Evolutionary conservation across 169 alveolate species (phyloP).

Genomic region (Cryptosporidium felis): DNA sequence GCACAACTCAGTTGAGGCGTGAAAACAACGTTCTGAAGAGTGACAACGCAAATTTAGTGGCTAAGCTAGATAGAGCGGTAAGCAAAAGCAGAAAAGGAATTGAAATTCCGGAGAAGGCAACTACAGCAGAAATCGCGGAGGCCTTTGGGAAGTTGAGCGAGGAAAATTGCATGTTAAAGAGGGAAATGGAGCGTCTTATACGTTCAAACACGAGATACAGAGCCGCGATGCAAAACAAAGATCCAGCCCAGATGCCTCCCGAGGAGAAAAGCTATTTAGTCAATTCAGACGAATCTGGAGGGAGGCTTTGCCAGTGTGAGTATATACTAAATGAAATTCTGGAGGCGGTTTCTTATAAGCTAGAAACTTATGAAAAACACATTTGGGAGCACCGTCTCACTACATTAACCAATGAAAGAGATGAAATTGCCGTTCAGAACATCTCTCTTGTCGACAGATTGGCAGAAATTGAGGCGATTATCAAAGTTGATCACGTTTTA

Average conservation of each 20-base stretch:
- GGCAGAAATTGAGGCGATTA: conserved; percentile 68
- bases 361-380: conserved; percentile 67
- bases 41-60: conserved; percentile 41
- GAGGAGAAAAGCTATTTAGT: conserved; percentile 1
- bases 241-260: conserved; percentile 42
- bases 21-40: conserved; percentile 51
- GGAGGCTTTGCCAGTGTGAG: conserved; percentile 37
- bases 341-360: conserved; percentile 54
- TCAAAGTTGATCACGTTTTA: conserved; percentile 58
- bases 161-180: conserved; percentile 35
- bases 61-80: conserved; percentile 58
- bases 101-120: conserved; percentile 55
- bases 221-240: conserved; percentile 65
- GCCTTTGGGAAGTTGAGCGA: conserved; percentile 36
- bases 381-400: conserved; percentile 66
- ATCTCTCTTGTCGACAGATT: conserved; percentile 50
- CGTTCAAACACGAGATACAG: conserved; percentile 52
- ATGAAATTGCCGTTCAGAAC: conserved; percentile 67
- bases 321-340: conserved; percentile 52
- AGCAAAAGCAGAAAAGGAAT: conserved; percentile 61
- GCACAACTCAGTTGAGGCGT: conserved; percentile 37
- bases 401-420: conserved; percentile 50
- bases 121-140: conserved; percentile 56
- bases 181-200: conserved; percentile 65
- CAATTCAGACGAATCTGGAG: neutral